phyloP scores from a whole-genome alignment of 2,329 filamentous ascomycete species.

The Juglanconis oblonga region DNA sequence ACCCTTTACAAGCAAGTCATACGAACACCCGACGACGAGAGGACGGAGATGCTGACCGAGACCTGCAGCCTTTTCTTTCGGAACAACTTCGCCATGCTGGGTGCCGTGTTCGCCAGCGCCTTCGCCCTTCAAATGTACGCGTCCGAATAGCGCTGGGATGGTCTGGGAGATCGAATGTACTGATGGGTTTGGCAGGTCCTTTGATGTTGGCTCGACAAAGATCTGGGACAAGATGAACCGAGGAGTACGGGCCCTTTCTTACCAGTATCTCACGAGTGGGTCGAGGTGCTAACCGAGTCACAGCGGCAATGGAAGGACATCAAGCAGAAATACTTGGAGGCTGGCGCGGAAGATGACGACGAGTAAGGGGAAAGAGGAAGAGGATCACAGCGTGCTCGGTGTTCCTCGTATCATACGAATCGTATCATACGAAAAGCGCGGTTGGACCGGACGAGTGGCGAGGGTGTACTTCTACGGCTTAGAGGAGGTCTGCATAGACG shows the following conservation, averaged over 20 bases:
- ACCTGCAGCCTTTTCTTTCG: conserved; percentile 72
- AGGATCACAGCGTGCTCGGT: neutral
- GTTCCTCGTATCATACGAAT: neutral
- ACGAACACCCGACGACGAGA: neutral
- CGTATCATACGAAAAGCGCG: neutral
- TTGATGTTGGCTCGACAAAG: conserved; percentile 77
- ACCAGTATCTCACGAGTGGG: conserved; percentile 58
- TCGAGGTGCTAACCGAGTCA: conserved; percentile 1
- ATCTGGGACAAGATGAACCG: conserved; percentile 90
- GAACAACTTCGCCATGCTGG: conserved; percentile 85
- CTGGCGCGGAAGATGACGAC: conserved; percentile 54
- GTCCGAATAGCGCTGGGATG: conserved; percentile 14
- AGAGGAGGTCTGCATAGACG: conserved; percentile 17
- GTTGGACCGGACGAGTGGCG: neutral
- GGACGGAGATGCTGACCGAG: conserved; percentile 3
- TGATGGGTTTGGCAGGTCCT: conserved; percentile 57
- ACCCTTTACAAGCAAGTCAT: conserved; percentile 24
- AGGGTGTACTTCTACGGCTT: conserved; percentile 17
- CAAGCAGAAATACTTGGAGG: conserved; percentile 79
- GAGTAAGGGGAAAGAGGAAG: neutral
- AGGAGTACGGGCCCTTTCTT: conserved; percentile 40
- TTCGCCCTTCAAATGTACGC: conserved; percentile 94
- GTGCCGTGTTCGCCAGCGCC: conserved; percentile 78
- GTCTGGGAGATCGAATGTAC: neutral
- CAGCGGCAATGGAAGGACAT: conserved; percentile 99